These are phyloP conservation scores for Veloboletus limbatus DNA, from an alignment of 1,284 basidiomycete species.

Conservation along the genomic window DNA sequence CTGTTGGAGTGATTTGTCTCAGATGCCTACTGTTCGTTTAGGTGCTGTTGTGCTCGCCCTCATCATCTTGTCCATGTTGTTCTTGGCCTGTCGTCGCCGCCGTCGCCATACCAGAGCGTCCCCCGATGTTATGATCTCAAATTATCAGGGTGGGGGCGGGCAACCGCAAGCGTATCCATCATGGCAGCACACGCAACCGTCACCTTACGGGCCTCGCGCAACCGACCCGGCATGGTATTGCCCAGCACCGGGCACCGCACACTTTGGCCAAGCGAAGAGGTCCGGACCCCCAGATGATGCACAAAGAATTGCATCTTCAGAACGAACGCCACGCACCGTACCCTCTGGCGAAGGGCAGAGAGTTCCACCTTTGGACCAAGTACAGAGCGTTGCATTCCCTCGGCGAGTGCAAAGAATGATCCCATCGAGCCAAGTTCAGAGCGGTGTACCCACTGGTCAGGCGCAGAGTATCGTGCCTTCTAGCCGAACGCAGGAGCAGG, in stretches of 20 bases:
- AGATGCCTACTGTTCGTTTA: slow-evolving; percentile 3
- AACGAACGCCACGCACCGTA: not conserved
- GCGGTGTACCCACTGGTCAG: not conserved
- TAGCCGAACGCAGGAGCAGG: not conserved
- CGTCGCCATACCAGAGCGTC: slow-evolving; percentile 1
- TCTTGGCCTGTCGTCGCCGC: slow-evolving; percentile 13
- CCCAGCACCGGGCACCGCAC: not conserved
- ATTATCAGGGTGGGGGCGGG: not conserved
- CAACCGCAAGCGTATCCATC: slow-evolving; percentile 9
- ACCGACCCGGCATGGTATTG: slow-evolving; percentile 5
- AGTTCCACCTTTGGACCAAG: not conserved
- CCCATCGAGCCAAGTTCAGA: not conserved
- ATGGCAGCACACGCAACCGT: slow-evolving; percentile 11
- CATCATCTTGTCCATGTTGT: slow-evolving; percentile 12
- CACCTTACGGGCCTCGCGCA: not conserved
- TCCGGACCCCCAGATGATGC: not conserved
- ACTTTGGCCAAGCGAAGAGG: slow-evolving; percentile 5
- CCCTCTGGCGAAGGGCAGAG: not conserved
- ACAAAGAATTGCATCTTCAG: too few relatives aligned
- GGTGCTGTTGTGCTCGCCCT: slow-evolving; percentile 10
- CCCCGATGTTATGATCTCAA: not conserved
- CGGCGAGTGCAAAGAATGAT: not conserved
- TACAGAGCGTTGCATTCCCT: too few relatives aligned
- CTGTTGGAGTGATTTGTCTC: not conserved
- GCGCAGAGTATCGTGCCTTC: not conserved